Base-by-base conservation (phyloP, 768 basidiomycete genomes). In the Strobilomyces dryophilus region DNA sequence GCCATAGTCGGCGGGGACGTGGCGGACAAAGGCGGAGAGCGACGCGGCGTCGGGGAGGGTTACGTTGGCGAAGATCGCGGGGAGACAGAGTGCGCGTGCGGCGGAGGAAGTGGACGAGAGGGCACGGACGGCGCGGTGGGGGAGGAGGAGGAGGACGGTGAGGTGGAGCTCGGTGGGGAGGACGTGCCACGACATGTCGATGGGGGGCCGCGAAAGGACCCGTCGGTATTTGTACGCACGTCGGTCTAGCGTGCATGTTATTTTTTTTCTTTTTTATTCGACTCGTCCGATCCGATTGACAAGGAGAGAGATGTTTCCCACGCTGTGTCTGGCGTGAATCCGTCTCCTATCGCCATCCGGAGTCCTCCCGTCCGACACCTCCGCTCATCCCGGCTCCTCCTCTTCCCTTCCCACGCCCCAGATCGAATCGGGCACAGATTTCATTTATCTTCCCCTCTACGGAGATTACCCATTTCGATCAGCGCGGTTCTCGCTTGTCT, bases 151-250 rank as follows among this genome's bases (percentile, higher is more conserved):
- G 43, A 84, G 68, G 65, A 89, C 60, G 26, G 78, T 71, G 59
- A 84, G 74, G 69, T 81, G 82, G 66, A 89, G 81, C 58, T 89
- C 87, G 0, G 73, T 72, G 42, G 87, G 87, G 57, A 89, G 82
- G 21, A 66, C 46, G 55, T 74, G 61, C 87, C 87, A 88, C 46
- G 69, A 53, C 55, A 67, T 61, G 47, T 12, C 37, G 20, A 45
- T 4, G 7, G 15, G 17, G 7, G 18, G 26, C 7, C 21, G 14
- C 4, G 5, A 20, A 3, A 31, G 29, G 37, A 26, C 4, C 2
- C 8, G 18, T 5, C 5, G 18, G 29, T 45, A 45, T 45, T 45
- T 45, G 17, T 45, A 14, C 8, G 39, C 9, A 8, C 9, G 39
- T 37, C 36, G 17, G 15, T 18, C 14, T 27, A 11, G 17, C 34